Evolutionary conservation across 2,329 filamentous ascomycete genomes (phyloP).

Genomic region (Claviceps sp.): DNA sequence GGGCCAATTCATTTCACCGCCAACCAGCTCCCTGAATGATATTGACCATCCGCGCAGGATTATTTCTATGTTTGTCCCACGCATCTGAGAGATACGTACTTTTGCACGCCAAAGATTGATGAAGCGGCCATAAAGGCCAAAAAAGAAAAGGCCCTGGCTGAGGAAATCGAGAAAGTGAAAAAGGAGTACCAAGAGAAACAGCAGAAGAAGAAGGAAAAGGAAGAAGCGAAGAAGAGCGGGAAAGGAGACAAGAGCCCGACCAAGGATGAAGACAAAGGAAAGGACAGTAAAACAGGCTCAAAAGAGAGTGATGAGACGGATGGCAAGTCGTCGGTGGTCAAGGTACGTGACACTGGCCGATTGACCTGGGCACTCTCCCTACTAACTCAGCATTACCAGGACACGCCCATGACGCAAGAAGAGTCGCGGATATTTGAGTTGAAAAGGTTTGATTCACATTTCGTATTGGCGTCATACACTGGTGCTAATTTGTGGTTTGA

Average conservation of each 20-base stretch:
- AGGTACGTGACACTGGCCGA: constrained; percentile 1
- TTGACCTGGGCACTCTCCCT: not conserved
- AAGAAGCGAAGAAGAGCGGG: constrained; percentile 35
- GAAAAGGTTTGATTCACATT: constrained; percentile 47
- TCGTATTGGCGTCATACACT: not conserved
- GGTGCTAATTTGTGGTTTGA: not conserved
- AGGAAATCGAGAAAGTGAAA: constrained; percentile 51
- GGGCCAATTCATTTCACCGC: not conserved
- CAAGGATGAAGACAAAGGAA: constrained; percentile 18
- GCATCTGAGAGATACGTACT: constrained; percentile 73
- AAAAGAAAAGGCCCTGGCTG: constrained; percentile 46
- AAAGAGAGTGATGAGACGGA: constrained; percentile 11
- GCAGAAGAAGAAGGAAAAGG: constrained; percentile 54
- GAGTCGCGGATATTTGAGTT: constrained; percentile 72
- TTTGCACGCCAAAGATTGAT: constrained; percentile 64
- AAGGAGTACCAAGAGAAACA: constrained; percentile 68
- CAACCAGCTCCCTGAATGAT: not conserved
- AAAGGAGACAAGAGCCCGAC: constrained; percentile 23
- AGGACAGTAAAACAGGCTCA: constrained; percentile 11
- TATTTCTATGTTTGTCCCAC: constrained; percentile 83
- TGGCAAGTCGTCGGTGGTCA: not conserved
- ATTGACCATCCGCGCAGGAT: constrained; percentile 32
- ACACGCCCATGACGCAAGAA: constrained; percentile 33
- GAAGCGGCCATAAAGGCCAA: constrained; percentile 50
- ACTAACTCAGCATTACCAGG: constrained; percentile 1